Base-by-base conservation (phyloP, 1,139 yeast genomes). In the Entelexis paramagnoliae region DNA sequence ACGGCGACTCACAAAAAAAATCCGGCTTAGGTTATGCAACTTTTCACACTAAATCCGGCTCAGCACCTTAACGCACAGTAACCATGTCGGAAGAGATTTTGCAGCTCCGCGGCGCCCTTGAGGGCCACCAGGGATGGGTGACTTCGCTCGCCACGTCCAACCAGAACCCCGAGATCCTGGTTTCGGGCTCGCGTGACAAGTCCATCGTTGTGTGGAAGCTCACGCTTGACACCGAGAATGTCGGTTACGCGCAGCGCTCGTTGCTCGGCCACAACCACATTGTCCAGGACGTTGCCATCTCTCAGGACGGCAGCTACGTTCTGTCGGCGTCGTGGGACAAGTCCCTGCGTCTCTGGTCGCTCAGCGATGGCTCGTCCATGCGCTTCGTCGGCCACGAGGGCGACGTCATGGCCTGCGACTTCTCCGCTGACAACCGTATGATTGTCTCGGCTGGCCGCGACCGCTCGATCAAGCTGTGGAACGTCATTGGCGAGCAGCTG, bases 281-380 rank as follows among this genome's bases (percentile, higher is more conserved):
- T 71, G 95, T 91, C 65, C 91, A 88, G 78, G 98, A 91, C 72
- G 93, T 89, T 72, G 86, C 94, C 72, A 85, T 91, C 77, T 87
- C 98, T 62, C 91, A 94, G 72, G 98, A 93, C 73, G 98, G 98
- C 75, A 83, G 85, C 71, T 91, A 82, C 79, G 98, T 96, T 70
- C 79, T 91, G 73, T 91, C 98, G 63, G 96, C 95, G 69, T 93
- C 98, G 68, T 91, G 99, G 99, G 98, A 91, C 74, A 87, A 84
- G 79, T 89, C 98, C 71, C 80, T 93, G 74, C 93, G 97, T 81
- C 84, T 91, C 72, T 91, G 99, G 99, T 91, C 87, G 74, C 80
- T 91, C 69, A 83, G 82, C 72, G 80, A 93, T 67, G 99, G 98
- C 79, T 85, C 83, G 75, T 83, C 91, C 70, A 79, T 88, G 75